Percentiles rank a stretch among this genome's conserved stretches.
Evolutionary conservation across 768 basidiomycete genomes (phyloP).

Genomic region (Pholiota molesta): DNA sequence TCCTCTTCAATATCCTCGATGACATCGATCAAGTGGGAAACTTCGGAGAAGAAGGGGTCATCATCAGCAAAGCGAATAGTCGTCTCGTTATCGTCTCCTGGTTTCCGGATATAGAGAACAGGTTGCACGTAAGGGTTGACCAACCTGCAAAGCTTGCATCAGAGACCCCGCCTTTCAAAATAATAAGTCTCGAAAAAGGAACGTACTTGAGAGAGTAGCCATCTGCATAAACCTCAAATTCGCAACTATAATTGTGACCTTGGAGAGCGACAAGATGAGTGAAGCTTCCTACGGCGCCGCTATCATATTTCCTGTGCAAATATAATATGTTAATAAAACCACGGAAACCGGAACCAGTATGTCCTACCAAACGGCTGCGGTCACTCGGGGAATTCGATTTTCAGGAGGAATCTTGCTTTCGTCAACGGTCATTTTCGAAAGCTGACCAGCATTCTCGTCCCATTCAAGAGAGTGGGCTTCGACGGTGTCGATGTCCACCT

Average conservation of each 20-base stretch:
- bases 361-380: constrained; percentile 83
- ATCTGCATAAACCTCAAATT: constrained; percentile 92
- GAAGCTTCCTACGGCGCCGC: constrained; percentile 91
- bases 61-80: constrained; percentile 74
- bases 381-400: constrained; percentile 93
- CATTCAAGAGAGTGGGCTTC: constrained; percentile 89
- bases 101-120: constrained; percentile 81
- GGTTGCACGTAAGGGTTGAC: constrained; percentile 95
- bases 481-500: constrained; percentile 83
- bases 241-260: constrained; percentile 91
- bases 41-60: constrained; percentile 94
- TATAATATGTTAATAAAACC: background rate
- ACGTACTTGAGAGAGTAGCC: constrained; percentile 84
- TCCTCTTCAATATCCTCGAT: constrained; percentile 91
- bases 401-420: constrained; percentile 84
- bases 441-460: constrained; percentile 85
- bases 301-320: constrained; percentile 83
- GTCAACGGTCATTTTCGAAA: constrained; percentile 82
- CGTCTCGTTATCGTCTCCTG: constrained; percentile 80
- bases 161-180: background rate
- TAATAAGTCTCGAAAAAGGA: background rate
- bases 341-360: background rate
- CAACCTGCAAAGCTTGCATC: constrained; percentile 46
- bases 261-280: constrained; percentile 91
- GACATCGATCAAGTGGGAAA: constrained; percentile 85